Evolutionary conservation across 2,329 filamentous ascomycete genomes (phyloP).

Genomic region (Bipolaris gigantea): DNA sequence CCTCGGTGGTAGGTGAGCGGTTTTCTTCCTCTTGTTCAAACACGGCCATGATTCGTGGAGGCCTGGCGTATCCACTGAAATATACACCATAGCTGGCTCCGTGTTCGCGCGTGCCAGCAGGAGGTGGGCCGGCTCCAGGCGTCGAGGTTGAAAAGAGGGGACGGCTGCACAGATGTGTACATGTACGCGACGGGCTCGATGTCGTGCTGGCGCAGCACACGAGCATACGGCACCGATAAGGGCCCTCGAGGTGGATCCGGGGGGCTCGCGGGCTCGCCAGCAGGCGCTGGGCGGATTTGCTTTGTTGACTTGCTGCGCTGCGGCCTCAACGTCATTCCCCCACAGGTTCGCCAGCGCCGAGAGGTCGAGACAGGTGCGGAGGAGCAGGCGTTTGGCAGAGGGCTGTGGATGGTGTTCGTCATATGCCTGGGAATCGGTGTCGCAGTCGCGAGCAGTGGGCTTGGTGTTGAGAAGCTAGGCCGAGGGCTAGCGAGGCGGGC

Average conservation of each 20-base stretch:
- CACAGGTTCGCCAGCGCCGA: constrained; percentile 16
- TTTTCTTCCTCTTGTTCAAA: too few relatives aligned
- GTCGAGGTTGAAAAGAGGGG: too few relatives aligned
- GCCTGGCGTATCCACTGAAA: too few relatives aligned
- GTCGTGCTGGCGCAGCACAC: neutral
- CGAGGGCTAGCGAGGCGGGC: constrained; percentile 8
- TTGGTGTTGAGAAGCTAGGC: constrained; percentile 35
- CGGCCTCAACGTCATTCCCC: constrained; percentile 7
- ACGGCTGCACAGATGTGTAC: too few relatives aligned
- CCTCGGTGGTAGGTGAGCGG: too few relatives aligned
- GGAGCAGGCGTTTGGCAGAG: constrained; percentile 17
- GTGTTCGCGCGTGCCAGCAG: constrained; percentile 3
- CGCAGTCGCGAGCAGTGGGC: neutral
- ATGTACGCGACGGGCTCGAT: neutral
- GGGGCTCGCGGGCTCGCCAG: neutral
- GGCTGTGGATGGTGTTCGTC: constrained; percentile 13
- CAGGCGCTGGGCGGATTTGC: neutral
- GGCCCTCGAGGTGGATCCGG: neutral
- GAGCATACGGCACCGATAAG: constrained; percentile 1
- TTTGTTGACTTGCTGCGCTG: constrained; percentile 1
- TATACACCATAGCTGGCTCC: neutral
- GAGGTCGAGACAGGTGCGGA: constrained; percentile 10
- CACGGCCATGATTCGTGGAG: too few relatives aligned
- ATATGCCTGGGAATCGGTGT: constrained; percentile 14
- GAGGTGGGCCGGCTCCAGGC: neutral